phyloP scores from a whole-genome alignment of 148 eudicot genomes.

The Dianthus caryophyllus region DNA sequence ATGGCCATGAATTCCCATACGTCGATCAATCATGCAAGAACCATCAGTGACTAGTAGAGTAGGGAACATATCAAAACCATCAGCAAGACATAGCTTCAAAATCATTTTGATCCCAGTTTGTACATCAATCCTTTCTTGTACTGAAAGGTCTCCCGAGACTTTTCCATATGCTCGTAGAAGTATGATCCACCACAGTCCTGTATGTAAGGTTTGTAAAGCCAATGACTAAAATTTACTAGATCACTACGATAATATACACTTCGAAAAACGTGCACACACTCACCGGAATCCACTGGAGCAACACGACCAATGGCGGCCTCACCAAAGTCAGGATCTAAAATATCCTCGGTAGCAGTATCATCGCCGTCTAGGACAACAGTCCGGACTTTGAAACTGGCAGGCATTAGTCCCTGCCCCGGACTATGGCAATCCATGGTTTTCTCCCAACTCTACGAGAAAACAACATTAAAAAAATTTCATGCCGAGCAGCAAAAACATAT shows the following conservation, averaged over 20 bases:
- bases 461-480: neutral
- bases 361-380: constrained; percentile 56
- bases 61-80: constrained; percentile 90
- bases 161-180: constrained; percentile 78
- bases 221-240: constrained; percentile 1
- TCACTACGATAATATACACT: neutral
- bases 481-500: neutral
- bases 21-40: constrained; percentile 90
- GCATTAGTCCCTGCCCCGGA: constrained; percentile 77
- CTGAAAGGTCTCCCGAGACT: constrained; percentile 61
- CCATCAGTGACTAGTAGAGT: constrained; percentile 81
- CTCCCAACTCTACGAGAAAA: constrained; percentile 54
- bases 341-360: constrained; percentile 57
- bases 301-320: constrained; percentile 91
- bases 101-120: constrained; percentile 86
- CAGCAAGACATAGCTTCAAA: constrained; percentile 66
- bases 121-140: constrained; percentile 78
- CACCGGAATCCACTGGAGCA: constrained; percentile 89
- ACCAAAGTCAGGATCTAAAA: constrained; percentile 70
- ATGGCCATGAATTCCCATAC: constrained; percentile 90
- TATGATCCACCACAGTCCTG: constrained; percentile 91
- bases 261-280: constrained; percentile 16
- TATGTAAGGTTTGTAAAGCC: constrained; percentile 14
- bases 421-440: constrained; percentile 78
- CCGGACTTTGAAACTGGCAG: constrained; percentile 73